These are phyloP conservation scores for Peribolospora kevripleyi DNA, from an alignment of 768 basidiomycete species.

Conservation along the genomic window DNA sequence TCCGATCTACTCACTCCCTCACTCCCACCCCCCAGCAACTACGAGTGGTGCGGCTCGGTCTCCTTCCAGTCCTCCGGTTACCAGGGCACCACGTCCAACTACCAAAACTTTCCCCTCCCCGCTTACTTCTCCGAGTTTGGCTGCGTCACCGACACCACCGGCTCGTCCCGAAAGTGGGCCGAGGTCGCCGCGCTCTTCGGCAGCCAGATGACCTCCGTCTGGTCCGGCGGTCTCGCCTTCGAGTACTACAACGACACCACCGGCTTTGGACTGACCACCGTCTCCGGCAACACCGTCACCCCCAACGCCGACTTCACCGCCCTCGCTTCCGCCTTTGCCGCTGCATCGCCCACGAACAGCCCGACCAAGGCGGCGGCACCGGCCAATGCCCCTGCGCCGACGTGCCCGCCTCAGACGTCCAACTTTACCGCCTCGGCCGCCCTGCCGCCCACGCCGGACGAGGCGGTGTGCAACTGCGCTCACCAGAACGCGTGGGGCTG, in stretches of 20 bases:
- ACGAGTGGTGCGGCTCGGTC: conserved; percentile 59
- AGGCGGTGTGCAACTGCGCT: too few relatives aligned
- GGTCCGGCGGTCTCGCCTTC: conserved; percentile 74
- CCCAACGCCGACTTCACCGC: conserved; percentile 41
- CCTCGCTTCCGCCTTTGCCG: conserved; percentile 18
- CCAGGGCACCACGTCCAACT: conserved; percentile 18
- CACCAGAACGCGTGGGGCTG: too few relatives aligned
- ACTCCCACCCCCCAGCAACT: conserved; percentile 19
- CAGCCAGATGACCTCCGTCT: conserved; percentile 44
- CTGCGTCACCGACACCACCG: conserved; percentile 29
- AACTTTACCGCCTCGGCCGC: too few relatives aligned
- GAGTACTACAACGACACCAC: conserved; percentile 62
- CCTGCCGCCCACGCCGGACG: too few relatives aligned
- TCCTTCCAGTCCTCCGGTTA: conserved; percentile 34
- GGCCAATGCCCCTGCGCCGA: too few relatives aligned
- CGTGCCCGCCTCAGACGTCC: too few relatives aligned
- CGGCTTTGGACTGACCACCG: conserved; percentile 62
- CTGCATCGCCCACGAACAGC: too few relatives aligned
- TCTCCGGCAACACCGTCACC: conserved; percentile 43
- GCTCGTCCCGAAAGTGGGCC: conserved; percentile 43
- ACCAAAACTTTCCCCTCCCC: conserved; percentile 37
- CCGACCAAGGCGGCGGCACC: too few relatives aligned
- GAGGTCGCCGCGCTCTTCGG: conserved; percentile 53
- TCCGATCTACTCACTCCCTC: conserved; percentile 2
- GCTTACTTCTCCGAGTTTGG: conserved; percentile 84